phyloP scores from a whole-genome alignment of 2,329 filamentous ascomycete genomes.

The Xylaria sp. region DNA sequence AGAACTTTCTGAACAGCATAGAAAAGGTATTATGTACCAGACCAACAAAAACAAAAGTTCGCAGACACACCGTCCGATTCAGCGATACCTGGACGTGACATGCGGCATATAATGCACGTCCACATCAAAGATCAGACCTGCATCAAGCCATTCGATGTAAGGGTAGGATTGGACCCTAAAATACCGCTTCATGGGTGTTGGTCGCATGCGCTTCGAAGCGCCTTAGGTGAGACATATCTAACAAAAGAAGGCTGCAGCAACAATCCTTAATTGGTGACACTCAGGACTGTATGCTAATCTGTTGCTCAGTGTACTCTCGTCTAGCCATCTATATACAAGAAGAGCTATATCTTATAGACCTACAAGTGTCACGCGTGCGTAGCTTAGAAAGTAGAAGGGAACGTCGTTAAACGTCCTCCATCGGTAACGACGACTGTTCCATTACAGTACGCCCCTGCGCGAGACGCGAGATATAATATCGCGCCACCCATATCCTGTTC shows the following conservation, averaged over 20 bases:
- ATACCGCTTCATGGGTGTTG: slow-evolving; percentile 6
- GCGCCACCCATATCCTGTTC: slow-evolving; percentile 73
- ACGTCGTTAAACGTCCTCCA: slow-evolving; percentile 67
- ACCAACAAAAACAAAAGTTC: neutral
- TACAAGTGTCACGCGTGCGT: neutral
- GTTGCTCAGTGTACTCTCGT: neutral
- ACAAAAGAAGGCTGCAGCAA: neutral
- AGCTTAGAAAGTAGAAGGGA: slow-evolving; percentile 65
- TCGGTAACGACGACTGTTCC: slow-evolving; percentile 71
- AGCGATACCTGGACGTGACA: slow-evolving; percentile 1
- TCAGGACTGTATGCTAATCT: neutral
- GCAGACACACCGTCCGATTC: neutral
- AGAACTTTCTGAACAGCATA: neutral
- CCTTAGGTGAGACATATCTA: neutral
- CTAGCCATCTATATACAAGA: slow-evolving; percentile 1
- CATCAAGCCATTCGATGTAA: neutral
- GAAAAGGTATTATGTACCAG: neutral
- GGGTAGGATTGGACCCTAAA: neutral
- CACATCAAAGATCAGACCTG: neutral
- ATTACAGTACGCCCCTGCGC: slow-evolving; percentile 74
- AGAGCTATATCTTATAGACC: slow-evolving; percentile 1
- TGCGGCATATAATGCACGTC: slow-evolving; percentile 24
- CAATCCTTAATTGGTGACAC: neutral
- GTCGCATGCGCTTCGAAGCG: neutral
- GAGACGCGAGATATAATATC: slow-evolving; percentile 72